Base-by-base conservation (phyloP, 352 stramenopile genomes). In the Phytophthora crassamura region DNA sequence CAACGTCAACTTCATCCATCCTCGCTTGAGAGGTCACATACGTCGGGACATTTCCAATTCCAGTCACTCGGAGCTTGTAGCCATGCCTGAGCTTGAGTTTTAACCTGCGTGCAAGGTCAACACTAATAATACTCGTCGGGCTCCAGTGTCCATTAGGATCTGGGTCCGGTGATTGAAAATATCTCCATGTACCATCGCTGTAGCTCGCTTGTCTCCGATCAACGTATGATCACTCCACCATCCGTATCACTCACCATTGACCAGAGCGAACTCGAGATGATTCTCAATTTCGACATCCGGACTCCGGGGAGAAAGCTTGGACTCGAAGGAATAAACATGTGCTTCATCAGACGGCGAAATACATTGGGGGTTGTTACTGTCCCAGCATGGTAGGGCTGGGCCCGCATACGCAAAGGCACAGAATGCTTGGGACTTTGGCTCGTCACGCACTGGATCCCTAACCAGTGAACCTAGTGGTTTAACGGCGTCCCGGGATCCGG, bases 401-500 rank as follows among this genome's bases (percentile, higher is more conserved):
- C 59, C 59, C 7, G 49, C 42, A 50, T 54, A 61, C 52, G 34
- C 49, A 67, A 58, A 39, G 4, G 45, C 45, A 9, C 28, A 51
- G 5, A 46, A 30, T 8, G 33, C 14, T 48, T 42, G 51, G 45
- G 45, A 22, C n/a, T n/a, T n/a, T n/a, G n/a, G n/a, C n/a, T n/a
- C n/a, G n/a, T n/a, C n/a, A n/a, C n/a, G n/a, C n/a, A n/a, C n/a
- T n/a, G n/a, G n/a, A n/a, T n/a, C n/a, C n/a, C n/a, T n/a, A n/a
- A n/a, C 45, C 12, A 38, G 39, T 16, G 39, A 51, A 14, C n/a
- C 56, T 39, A 49, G 34, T 63, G 5, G 51, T 69, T 69, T 63
- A 58, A 69, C 54, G 50, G 22, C 38, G 15, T 18, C 11, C 16
- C 36, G 9, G 38, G n/a, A 10, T 49, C 40, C 5, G 50, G 14